Evolutionary conservation across 1,284 basidiomycete genomes (phyloP).

Genomic region (Ceratobasidium sp.): DNA sequence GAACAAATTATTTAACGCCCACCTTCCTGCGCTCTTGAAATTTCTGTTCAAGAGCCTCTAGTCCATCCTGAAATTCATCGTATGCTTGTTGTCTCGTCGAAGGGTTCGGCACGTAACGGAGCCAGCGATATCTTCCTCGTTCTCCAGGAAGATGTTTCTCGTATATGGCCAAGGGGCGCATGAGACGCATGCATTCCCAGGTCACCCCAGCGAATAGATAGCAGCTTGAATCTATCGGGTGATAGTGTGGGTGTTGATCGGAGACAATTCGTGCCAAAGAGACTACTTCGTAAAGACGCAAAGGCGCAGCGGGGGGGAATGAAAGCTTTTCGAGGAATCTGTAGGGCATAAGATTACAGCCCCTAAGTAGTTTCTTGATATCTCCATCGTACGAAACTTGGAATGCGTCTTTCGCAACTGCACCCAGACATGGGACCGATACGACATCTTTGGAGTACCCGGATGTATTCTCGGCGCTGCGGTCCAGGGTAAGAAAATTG

Average conservation of each 20-base stretch:
- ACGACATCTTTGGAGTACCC: too few species aligned
- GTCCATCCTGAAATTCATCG: too few species aligned
- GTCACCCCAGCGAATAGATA: not conserved
- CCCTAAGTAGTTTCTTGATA: not conserved
- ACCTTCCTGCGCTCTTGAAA: too few species aligned
- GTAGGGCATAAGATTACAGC: not conserved
- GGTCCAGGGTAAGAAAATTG: slow-evolving; percentile 12
- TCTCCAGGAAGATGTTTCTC: not conserved
- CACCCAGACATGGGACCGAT: too few species aligned
- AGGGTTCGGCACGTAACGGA: too few species aligned
- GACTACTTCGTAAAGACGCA: not conserved
- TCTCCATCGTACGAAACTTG: not conserved
- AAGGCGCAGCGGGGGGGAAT: not conserved
- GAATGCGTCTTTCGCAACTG: not conserved
- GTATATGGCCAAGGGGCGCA: not conserved
- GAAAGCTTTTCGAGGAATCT: not conserved
- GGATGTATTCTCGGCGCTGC: not conserved
- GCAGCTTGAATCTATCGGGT: not conserved
- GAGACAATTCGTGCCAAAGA: not conserved
- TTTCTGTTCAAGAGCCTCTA: too few species aligned
- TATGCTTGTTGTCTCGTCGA: too few species aligned
- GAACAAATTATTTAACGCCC: too few species aligned
- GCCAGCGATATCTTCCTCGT: not conserved
- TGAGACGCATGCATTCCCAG: slow-evolving; percentile 3
- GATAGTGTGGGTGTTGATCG: not conserved